phyloP scores from a whole-genome alignment of 163 green algal genomes.

The Coccomyxa subellipsoidea region DNA sequence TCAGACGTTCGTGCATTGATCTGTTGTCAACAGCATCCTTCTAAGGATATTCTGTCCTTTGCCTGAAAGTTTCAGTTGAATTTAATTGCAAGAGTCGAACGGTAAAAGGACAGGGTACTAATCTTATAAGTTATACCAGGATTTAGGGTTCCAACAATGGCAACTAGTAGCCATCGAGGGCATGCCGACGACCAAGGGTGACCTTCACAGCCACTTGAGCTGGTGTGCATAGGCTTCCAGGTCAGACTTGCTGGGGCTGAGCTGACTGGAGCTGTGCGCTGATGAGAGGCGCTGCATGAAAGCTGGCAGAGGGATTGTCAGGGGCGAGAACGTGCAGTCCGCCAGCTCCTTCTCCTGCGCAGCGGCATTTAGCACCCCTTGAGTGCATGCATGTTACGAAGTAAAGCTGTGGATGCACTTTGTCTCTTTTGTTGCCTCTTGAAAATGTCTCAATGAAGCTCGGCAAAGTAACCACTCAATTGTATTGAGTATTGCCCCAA shows the following conservation, averaged over 20 bases:
- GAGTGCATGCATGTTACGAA: not conserved
- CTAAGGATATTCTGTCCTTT: no score
- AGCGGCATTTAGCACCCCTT: not conserved
- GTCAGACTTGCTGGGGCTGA: not conserved
- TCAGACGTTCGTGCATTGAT: no score
- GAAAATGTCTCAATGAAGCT: not conserved
- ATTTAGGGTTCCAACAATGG: no score
- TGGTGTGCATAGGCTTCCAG: not conserved
- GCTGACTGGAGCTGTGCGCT: not conserved
- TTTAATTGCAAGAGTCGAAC: no score
- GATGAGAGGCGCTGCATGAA: constrained; percentile 21
- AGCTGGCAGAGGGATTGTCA: constrained; percentile 35
- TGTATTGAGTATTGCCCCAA: no score
- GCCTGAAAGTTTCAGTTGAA: no score
- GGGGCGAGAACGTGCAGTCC: constrained; percentile 43
- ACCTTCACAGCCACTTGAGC: not conserved
- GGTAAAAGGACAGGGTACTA: no score
- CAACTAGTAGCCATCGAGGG: no score
- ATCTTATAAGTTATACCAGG: no score
- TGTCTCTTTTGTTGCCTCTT: not conserved
- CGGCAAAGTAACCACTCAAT: no score
- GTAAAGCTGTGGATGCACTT: not conserved
- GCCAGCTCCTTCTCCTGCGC: constrained; percentile 34
- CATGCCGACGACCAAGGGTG: no score
- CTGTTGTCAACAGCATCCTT: no score